Conservation (phyloP, 1,284 basidiomycete species). For the Apiotrichum siamense region DNA sequence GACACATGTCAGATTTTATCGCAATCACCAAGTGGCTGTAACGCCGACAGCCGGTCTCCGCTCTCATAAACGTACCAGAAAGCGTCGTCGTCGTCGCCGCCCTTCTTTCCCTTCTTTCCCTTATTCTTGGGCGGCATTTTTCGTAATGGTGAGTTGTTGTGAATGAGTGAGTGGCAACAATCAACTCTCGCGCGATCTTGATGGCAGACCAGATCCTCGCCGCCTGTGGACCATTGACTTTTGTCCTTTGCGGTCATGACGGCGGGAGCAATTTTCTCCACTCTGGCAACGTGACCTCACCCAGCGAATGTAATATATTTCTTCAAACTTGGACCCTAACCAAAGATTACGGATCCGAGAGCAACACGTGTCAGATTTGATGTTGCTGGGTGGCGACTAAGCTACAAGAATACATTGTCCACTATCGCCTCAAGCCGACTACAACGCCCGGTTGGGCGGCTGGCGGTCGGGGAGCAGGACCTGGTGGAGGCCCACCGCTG, state of each 20-base stretch:
- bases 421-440: slow-evolving; percentile 29
- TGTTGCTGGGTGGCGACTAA: too few species aligned
- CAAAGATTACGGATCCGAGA: too few species aligned
- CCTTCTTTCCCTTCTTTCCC: slow-evolving; percentile 76
- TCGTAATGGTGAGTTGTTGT: background rate
- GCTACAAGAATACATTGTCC: too few species aligned
- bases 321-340: background rate
- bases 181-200: too few species aligned
- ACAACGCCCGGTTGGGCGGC: slow-evolving; percentile 22
- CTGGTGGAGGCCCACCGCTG: background rate
- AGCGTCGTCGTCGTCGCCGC: slow-evolving; percentile 62
- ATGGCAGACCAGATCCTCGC: too few species aligned
- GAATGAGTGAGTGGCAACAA: background rate
- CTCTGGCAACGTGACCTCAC: background rate
- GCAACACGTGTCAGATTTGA: too few species aligned
- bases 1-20: background rate
- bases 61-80: slow-evolving; percentile 70
- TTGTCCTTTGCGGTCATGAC: background rate
- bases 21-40: slow-evolving; percentile 4
- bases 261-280: background rate
- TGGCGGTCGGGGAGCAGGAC: background rate
- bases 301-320: background rate
- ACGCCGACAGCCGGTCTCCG: too few species aligned
- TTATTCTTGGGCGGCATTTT: slow-evolving; percentile 81
- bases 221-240: background rate